These are phyloP conservation scores for Tephrocybe rancida DNA, from an alignment of 768 basidiomycete species.

Conservation along the genomic window DNA sequence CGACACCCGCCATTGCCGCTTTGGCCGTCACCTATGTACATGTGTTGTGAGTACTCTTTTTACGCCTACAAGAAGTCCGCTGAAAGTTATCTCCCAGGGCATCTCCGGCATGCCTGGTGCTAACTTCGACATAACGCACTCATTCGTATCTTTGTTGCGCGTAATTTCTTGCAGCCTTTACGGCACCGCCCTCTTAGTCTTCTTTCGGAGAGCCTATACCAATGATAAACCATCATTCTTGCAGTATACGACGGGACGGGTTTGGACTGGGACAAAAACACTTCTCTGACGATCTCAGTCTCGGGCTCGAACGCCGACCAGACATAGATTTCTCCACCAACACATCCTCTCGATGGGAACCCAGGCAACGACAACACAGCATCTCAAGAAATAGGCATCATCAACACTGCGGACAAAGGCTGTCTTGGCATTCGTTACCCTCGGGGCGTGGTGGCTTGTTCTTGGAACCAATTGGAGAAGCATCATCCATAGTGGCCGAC, in stretches of 20 bases:
- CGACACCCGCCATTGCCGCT: background rate
- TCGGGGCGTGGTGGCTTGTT: too few relatives aligned
- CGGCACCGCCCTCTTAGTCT: background rate
- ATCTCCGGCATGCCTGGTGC: background rate
- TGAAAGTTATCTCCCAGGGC: background rate
- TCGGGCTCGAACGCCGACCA: constrained; percentile 80
- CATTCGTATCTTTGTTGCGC: background rate
- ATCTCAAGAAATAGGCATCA: too few relatives aligned
- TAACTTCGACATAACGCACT: background rate
- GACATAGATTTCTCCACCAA: constrained; percentile 59
- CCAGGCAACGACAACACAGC: background rate
- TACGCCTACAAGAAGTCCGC: background rate
- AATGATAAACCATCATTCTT: too few relatives aligned
- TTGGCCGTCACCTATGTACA: background rate
- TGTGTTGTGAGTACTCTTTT: background rate
- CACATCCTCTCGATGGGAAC: constrained; percentile 20
- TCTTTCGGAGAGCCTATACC: background rate
- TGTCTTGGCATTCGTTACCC: background rate
- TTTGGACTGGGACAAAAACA: too few relatives aligned
- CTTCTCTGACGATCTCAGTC: constrained; percentile 74
- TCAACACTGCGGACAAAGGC: constrained; percentile 56
- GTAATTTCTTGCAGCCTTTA: background rate
- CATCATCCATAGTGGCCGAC: too few relatives aligned
- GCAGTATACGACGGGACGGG: too few relatives aligned
- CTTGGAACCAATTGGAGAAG: too few relatives aligned